Conservation (phyloP, 306 rosid species). For the Vigna hirtella region DNA sequence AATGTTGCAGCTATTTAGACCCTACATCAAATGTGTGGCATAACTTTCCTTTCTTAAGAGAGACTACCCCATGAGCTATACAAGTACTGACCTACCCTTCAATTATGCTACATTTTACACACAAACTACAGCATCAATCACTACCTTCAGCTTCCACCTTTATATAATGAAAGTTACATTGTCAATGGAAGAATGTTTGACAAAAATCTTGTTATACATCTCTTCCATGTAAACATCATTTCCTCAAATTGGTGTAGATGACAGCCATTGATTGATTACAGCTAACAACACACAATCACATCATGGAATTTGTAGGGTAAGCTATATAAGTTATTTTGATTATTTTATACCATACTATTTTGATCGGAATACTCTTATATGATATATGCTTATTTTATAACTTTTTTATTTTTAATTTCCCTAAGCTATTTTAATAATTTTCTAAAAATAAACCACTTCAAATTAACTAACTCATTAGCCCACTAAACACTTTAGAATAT, state of each 20-base stretch:
- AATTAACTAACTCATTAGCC: no score
- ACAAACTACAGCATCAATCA: conserved; percentile 1
- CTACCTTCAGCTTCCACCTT: not conserved
- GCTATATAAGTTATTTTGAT: not conserved
- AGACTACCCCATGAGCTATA: conserved; percentile 5
- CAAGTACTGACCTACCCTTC: conserved; percentile 23
- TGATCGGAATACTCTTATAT: no score
- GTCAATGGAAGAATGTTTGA: conserved; percentile 21
- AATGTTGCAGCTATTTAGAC: conserved; percentile 22
- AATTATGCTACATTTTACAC: conserved; percentile 22
- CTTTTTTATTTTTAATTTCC: no score
- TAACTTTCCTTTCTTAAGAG: conserved; percentile 18
- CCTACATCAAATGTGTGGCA: conserved; percentile 44
- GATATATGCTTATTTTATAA: no score
- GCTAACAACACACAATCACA: conserved; percentile 5
- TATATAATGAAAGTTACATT: not conserved
- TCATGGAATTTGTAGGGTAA: not conserved
- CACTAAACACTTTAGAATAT: no score
- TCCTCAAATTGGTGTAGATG: not conserved
- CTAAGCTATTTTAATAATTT: no score
- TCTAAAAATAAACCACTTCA: no score
- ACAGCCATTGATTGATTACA: not conserved
- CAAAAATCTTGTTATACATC: conserved; percentile 11
- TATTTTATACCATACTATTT: no score
- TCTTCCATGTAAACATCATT: not conserved